phyloP scores from a whole-genome alignment of 2,329 filamentous ascomycete genomes.

The Cladophialophora yegresii region DNA sequence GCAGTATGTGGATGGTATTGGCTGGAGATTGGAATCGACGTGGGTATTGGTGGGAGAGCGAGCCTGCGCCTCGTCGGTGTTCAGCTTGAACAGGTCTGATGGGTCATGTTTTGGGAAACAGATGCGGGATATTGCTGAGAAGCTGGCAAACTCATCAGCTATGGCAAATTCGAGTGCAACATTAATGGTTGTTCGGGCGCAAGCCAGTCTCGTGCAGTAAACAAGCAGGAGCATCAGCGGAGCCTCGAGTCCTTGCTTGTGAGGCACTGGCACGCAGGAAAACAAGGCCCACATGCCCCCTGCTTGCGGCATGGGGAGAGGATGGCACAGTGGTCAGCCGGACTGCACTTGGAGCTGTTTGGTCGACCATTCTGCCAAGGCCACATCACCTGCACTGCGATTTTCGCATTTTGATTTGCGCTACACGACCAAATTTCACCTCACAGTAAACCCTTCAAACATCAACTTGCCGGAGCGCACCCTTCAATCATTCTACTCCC shows the following conservation, averaged over 20 bases:
- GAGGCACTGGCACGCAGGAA: neutral
- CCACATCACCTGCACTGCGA: neutral
- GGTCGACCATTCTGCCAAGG: slow-evolving; percentile 2
- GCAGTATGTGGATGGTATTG: slow-evolving; percentile 12
- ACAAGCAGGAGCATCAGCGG: slow-evolving; percentile 18
- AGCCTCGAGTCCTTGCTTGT: slow-evolving; percentile 9
- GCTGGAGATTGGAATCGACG: slow-evolving; percentile 18
- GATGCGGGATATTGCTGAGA: slow-evolving; percentile 1
- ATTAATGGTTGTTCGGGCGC: neutral
- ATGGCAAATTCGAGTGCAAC: neutral
- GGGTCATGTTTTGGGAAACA: slow-evolving; percentile 14
- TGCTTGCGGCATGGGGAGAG: slow-evolving; percentile 4
- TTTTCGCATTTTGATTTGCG: neutral
- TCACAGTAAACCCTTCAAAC: neutral
- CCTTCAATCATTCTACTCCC: slow-evolving; percentile 35
- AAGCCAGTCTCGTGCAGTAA: slow-evolving; percentile 7
- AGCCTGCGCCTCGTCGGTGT: slow-evolving; percentile 25
- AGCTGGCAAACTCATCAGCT: slow-evolving; percentile 3
- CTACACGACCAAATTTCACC: neutral
- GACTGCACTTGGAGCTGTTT: neutral
- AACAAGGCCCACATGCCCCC: slow-evolving; percentile 10
- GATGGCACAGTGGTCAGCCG: neutral
- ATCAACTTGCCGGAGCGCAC: slow-evolving; percentile 44
- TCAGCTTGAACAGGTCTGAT: slow-evolving; percentile 12
- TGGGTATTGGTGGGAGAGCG: slow-evolving; percentile 26